A percentile compares a stretch with the other conserved stretches of the same genome.
Conservation (phyloP, 2,329 filamentous ascomycete species). For the Sarocladiaceae sp. region DNA sequence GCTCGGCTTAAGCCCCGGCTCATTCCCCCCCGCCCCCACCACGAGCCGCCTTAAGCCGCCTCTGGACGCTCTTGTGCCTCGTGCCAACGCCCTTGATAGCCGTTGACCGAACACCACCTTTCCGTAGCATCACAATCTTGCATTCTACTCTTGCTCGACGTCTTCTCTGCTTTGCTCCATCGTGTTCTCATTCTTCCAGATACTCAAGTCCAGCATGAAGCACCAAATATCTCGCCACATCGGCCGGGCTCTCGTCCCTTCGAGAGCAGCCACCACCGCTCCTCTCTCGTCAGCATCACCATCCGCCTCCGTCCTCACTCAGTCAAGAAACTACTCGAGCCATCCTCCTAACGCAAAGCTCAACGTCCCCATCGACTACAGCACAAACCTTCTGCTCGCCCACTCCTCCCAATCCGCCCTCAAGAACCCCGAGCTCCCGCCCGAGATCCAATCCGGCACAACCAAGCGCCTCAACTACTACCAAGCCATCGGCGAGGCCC, state of each 20-base stretch:
- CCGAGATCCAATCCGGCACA: conserved; percentile 56
- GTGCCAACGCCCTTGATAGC: conserved; percentile 7
- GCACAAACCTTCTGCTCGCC: conserved; percentile 70
- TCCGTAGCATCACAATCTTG: not conserved
- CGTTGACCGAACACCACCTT: not conserved
- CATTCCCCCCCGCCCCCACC: conserved; percentile 21
- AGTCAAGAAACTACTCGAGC: conserved; percentile 41
- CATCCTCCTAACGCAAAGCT: conserved; percentile 58
- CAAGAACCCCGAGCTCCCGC: conserved; percentile 63
- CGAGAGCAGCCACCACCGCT: not conserved
- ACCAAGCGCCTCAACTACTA: conserved; percentile 91
- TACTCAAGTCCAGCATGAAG: conserved; percentile 1
- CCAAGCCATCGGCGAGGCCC: conserved; percentile 85
- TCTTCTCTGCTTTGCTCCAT: not conserved
- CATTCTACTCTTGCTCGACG: not conserved
- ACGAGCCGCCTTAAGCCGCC: conserved; percentile 33
- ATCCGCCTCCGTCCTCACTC: conserved; percentile 15
- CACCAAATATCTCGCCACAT: conserved; percentile 4
- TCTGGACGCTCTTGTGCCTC: conserved; percentile 3
- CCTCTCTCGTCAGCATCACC: conserved; percentile 9
- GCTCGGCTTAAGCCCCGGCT: conserved; percentile 8
- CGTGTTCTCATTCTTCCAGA: not conserved
- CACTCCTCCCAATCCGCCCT: conserved; percentile 72
- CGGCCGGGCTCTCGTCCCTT: not conserved
- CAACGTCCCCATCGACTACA: conserved; percentile 84